phyloP scores from a whole-genome alignment of 805 yeast genomes.

The Kurtzmaniella cleridarum region DNA sequence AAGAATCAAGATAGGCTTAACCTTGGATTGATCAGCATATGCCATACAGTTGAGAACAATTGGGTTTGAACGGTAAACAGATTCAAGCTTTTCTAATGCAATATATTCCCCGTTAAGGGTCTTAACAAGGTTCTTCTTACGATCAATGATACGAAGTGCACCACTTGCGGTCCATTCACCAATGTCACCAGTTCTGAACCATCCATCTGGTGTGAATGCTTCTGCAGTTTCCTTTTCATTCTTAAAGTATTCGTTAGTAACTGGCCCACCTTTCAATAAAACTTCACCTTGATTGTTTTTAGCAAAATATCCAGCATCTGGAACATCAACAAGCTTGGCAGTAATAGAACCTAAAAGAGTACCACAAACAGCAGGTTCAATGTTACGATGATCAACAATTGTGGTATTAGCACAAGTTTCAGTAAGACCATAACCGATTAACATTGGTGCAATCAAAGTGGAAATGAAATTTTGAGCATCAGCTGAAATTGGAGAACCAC shows the following conservation, averaged over 20 bases:
- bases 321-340: conserved; percentile 83
- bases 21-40: conserved; percentile 83
- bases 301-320: conserved; percentile 87
- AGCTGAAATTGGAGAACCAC: conserved; percentile 84
- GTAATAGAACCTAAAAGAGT: conserved; percentile 78
- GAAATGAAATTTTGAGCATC: conserved; percentile 81
- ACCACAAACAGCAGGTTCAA: conserved; percentile 77
- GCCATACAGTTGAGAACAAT: conserved; percentile 80
- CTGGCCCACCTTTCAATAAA: conserved; percentile 68
- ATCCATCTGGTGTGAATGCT: conserved; percentile 75
- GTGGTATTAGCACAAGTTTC: conserved; percentile 91
- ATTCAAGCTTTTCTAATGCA: conserved; percentile 91
- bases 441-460: conserved; percentile 74
- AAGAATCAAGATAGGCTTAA: conserved; percentile 88
- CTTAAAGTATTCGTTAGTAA: conserved; percentile 72
- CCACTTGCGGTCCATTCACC: conserved; percentile 88
- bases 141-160: conserved; percentile 77
- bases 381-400: conserved; percentile 56
- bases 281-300: conserved; percentile 92
- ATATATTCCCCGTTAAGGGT: conserved; percentile 96
- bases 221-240: conserved; percentile 75
- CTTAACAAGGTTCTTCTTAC: conserved; percentile 93
- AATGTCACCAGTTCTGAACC: conserved; percentile 97
- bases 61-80: conserved; percentile 79
- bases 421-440: conserved; percentile 93